A percentile compares a stretch with the other conserved stretches of the same genome.
Evolutionary conservation across 352 stramenopile genomes (phyloP).

Genomic region (Phytophthora parvispora): DNA sequence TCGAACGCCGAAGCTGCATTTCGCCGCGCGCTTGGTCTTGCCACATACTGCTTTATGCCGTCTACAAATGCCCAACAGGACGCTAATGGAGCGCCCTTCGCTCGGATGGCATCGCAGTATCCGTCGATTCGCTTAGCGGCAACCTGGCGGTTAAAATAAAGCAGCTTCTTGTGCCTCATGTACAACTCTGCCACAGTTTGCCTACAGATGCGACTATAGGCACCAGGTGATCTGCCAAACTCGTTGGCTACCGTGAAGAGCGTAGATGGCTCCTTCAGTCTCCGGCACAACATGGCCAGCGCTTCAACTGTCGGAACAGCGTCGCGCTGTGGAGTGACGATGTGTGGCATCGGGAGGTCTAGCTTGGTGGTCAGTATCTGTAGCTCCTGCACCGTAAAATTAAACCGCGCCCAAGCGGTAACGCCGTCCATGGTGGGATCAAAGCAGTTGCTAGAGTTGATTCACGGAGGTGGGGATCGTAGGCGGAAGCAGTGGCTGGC

Average conservation of each 20-base stretch:
- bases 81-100: neutral
- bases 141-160: neutral
- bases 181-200: neutral
- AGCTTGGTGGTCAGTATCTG: neutral
- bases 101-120: neutral
- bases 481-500: neutral
- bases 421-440: neutral
- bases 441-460: neutral
- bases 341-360: neutral
- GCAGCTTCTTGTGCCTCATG: neutral
- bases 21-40: neutral
- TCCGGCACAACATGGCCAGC: neutral
- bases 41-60: neutral
- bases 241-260: neutral
- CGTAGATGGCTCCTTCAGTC: neutral
- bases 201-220: neutral
- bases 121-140: neutral
- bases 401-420: neutral
- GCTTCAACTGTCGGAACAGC: neutral
- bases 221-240: neutral
- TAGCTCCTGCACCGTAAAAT: neutral
- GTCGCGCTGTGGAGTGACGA: neutral
- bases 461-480: neutral
- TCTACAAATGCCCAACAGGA: neutral
- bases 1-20: neutral